Evolutionary conservation across 306 rosid species (phyloP), one percentile per base, ranked within the genome.

Genomic region (Medicago arabica): DNA sequence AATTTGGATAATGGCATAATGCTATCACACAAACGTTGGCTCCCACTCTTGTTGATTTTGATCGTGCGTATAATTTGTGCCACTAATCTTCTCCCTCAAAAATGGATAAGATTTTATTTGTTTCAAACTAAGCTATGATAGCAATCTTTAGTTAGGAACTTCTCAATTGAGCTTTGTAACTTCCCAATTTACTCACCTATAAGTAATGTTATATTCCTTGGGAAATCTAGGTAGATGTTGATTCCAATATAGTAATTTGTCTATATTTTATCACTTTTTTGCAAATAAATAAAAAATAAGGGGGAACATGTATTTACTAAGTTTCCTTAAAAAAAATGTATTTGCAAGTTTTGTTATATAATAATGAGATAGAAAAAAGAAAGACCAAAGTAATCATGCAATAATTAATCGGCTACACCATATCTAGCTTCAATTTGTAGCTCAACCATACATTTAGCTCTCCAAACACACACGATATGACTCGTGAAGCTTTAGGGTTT

Each of bases 41-140:
- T 75, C 51, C 78, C 34, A 31, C 38, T 34, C 69, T 71, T 3
- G 12, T 65, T 76, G 64, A 60, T 75, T 57, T 59, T 70, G 75
- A 51, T 62, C 14, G 9, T 12, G 11, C 4, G 15, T 38, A 5
- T 55, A 21, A 14, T 72, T 12, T 59, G 57, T 53, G 60, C 76
- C 46, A 78, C 39, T 58, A 58, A 58, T 58, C 36, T 58, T 63
- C 60, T 63, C 6, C 43, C 5, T 13, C 25, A 17, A 40, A 40
- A 63, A 50, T 8, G 25, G 64, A 59, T 13, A 62, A 31, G 1
- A 34, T 34, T 59, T 62, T 10, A 49, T 55, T 78, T 78, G 59
- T 71, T 71, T 72, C 78, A 23, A 16, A 63, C 60, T 7, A 63
- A 53, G 40, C 28, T 34, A 34, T 23, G 28, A 34, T 34, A 7